These are phyloP conservation scores for Cyclotella cryptica DNA, from an alignment of 108 stramenopile species.

Conservation along the genomic window DNA sequence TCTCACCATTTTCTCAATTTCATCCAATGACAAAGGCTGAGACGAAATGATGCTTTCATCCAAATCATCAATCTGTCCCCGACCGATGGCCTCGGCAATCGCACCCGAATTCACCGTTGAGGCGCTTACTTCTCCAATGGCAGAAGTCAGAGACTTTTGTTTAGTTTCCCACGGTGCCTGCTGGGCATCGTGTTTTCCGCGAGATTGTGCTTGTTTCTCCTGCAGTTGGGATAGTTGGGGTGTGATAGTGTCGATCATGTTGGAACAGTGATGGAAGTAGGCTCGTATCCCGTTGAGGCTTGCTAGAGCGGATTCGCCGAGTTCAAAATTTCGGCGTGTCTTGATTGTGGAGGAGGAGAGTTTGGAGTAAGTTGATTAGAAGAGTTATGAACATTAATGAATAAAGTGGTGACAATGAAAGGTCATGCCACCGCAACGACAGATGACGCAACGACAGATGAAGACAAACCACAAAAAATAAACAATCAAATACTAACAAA, in stretches of 20 bases:
- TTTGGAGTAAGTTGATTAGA: background rate
- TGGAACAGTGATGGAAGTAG: constrained; percentile 79
- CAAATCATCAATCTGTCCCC: constrained; percentile 68
- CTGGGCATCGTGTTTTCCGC: constrained; percentile 62
- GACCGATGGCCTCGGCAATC: constrained; percentile 65
- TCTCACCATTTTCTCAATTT: constrained; percentile 76
- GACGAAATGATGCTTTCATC: constrained; percentile 32
- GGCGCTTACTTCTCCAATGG: constrained; percentile 63
- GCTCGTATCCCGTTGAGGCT: constrained; percentile 76
- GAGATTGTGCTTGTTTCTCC: constrained; percentile 62
- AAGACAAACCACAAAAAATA: background rate
- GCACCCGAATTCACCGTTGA: constrained; percentile 57
- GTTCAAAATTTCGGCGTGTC: constrained; percentile 88
- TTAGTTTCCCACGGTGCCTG: constrained; percentile 74
- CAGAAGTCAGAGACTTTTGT: constrained; percentile 61
- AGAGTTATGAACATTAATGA: too few species aligned
- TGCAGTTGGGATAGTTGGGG: constrained; percentile 73
- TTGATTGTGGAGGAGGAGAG: background rate
- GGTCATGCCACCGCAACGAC: background rate
- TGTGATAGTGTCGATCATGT: constrained; percentile 65
- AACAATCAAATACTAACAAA: background rate
- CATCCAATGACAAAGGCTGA: constrained; percentile 64
- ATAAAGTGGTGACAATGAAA: constrained; percentile 1
- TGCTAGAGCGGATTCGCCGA: constrained; percentile 82
- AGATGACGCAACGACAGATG: background rate